Evolutionary conservation across 2,329 filamentous ascomycete genomes (phyloP).

Genomic region (Phaeosphaeria sp.): DNA sequence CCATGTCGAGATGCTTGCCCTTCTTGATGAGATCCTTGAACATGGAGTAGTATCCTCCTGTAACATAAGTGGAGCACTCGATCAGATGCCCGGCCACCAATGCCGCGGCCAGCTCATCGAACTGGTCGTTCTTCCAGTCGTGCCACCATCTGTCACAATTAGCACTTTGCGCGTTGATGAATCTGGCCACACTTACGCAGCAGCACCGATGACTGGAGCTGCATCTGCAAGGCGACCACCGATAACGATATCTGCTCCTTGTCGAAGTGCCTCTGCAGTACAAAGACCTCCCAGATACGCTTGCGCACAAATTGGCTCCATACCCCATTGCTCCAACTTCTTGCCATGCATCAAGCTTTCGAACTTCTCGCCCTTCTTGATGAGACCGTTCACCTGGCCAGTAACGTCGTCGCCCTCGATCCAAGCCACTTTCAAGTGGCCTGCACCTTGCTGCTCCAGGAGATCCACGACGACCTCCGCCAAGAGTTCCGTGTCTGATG

Average conservation of each 20-base stretch:
- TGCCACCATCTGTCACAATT: constrained; percentile 59
- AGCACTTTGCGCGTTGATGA: constrained; percentile 7
- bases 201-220: constrained; percentile 55
- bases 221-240: constrained; percentile 41
- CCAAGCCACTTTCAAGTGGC: constrained; percentile 30
- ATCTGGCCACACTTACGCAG: constrained; percentile 40
- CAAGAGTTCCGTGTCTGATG: constrained; percentile 56
- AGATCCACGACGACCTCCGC: constrained; percentile 20
- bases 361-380: constrained; percentile 44
- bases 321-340: constrained; percentile 41
- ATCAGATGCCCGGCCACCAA: constrained; percentile 52
- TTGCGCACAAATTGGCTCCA: constrained; percentile 29
- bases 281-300: constrained; percentile 24
- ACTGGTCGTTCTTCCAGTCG: constrained; percentile 53
- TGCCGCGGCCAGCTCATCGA: constrained; percentile 39
- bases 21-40: constrained; percentile 48
- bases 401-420: constrained; percentile 33
- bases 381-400: constrained; percentile 38
- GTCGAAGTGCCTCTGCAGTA: constrained; percentile 34
- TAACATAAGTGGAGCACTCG: constrained; percentile 48
- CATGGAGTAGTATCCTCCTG: constrained; percentile 44
- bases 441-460: constrained; percentile 12
- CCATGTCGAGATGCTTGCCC: constrained; percentile 42
- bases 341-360: constrained; percentile 52
- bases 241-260: constrained; percentile 41